phyloP scores from a whole-genome alignment of 345 rosid species.

The Alliaria petiolata region DNA sequence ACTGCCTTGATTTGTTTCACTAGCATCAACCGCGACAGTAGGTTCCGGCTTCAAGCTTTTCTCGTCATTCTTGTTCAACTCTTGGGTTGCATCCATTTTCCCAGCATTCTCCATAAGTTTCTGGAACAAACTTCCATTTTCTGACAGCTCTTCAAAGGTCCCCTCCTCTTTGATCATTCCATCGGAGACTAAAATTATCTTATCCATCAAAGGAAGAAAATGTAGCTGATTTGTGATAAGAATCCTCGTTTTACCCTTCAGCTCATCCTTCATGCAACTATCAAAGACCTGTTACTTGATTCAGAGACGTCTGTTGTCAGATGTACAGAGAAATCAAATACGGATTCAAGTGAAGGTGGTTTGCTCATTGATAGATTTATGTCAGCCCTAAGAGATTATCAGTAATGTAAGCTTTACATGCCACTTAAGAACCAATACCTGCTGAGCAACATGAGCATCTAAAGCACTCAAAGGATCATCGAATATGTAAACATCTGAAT shows the following conservation, averaged over 20 bases:
- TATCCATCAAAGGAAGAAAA: conserved; percentile 92
- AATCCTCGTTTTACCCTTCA: conserved; percentile 72
- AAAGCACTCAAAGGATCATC: conserved; percentile 98
- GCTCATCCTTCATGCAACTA: conserved; percentile 78
- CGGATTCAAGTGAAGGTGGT: neutral
- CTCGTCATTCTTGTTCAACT: conserved; percentile 29
- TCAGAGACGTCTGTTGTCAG: conserved; percentile 5
- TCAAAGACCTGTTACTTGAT: conserved; percentile 65
- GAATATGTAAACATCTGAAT: conserved; percentile 87
- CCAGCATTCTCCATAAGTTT: conserved; percentile 96
- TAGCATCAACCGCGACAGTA: conserved; percentile 29
- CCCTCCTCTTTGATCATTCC: conserved; percentile 90
- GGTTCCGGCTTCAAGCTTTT: conserved; percentile 36
- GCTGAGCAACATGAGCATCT: conserved; percentile 88
- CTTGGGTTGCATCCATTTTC: conserved; percentile 69
- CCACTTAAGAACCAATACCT: conserved; percentile 40
- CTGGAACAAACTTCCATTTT: conserved; percentile 62
- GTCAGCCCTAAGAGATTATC: neutral
- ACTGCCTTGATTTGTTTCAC: conserved; percentile 23
- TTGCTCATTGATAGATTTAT: neutral
- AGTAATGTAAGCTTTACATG: neutral
- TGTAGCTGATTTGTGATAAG: conserved; percentile 96
- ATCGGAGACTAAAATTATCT: conserved; percentile 62
- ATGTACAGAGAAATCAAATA: neutral
- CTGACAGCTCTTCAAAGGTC: conserved; percentile 79